Conservation (phyloP, 2,329 filamentous ascomycete species). For the Chaetomiaceae sp. region DNA sequence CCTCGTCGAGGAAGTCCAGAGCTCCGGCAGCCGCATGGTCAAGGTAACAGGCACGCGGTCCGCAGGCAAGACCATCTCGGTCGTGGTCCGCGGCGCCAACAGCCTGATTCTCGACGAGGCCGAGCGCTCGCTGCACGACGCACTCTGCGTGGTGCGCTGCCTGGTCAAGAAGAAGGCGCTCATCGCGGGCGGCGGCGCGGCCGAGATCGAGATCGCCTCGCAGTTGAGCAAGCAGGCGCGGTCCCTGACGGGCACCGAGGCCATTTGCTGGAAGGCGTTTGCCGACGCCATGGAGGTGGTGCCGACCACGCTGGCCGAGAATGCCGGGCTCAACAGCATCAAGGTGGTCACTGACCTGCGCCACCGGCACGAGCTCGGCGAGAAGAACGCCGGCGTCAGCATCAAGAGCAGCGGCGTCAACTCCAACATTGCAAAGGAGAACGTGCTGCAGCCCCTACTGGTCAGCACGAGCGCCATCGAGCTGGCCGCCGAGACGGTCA, state of each 20-base stretch:
- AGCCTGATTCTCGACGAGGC: conserved; percentile 92
- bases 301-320: conserved; percentile 93
- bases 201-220: conserved; percentile 93
- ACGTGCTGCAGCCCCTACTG: conserved; percentile 89
- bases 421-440: conserved; percentile 93
- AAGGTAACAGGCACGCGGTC: conserved; percentile 90
- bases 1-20: conserved; percentile 85
- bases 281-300: conserved; percentile 97
- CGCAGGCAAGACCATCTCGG: conserved; percentile 82
- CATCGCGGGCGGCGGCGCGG: conserved; percentile 91
- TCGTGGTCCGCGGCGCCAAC: conserved; percentile 93
- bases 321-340: conserved; percentile 96
- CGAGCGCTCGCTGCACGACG: conserved; percentile 93
- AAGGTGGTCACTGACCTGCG: conserved; percentile 96
- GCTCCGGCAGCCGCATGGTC: conserved; percentile 83
- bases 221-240: conserved; percentile 78
- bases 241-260: conserved; percentile 82
- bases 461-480: conserved; percentile 98
- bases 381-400: conserved; percentile 94
- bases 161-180: conserved; percentile 99
- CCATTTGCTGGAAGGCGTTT: conserved; percentile 99
- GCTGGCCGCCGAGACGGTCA: conserved; percentile 95
- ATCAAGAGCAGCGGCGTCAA: conserved; percentile 98
- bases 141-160: conserved; percentile 94
- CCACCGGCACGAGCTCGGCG: conserved; percentile 89